Base-by-base conservation (phyloP, 148 eudicot genomes). In the Fagopyrum homotropicum region DNA sequence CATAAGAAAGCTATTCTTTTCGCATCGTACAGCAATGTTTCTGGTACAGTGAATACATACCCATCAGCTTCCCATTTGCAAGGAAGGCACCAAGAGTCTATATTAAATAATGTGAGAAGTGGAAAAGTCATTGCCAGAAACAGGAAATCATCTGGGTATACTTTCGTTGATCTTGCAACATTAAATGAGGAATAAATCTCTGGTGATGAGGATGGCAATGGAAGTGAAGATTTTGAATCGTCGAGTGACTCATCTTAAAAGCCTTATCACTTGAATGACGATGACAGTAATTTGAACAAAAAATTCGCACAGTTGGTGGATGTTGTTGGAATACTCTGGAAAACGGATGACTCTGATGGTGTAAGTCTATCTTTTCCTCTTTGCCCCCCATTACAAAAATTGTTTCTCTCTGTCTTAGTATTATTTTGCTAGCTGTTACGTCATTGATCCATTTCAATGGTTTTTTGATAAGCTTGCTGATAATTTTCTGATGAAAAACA, bases 191-290 rank as follows among this genome's bases (percentile, higher is more conserved):
- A 83, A 70, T 19, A 54, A 4, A 66, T 66, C 64, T 83, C 86
- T 78, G 89, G 73, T 71, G 91, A 79, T 72, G 92, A 85, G 64
- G 86, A 59, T 22, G 91, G 80, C 76, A 77, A 70, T 80, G 86
- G 77, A 60, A 88, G 88, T 84, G 98, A 90, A 55, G 78, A 71
- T 76, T 90, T 91, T 79, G 98, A 90, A 60, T 69, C 88, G 61
- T 90, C 93, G 5, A 90, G 89, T 81, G 93, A 85, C 73, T 86
- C 96, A 15, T 90, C 97, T 45, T 84, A 92, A 75, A 92, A 89
- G 85, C 98, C 98, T 14, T 95, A 92, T 76, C 97, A 95, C 83
- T 84, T 92, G 77, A 76, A 88, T 47, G 97, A 95, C 79, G 97
- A 95, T 82, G 96, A 89, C 78, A 79, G 84, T 72, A 97, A 95